Evolutionary conservation across 2,329 filamentous ascomycete species (phyloP).

Genomic region (Paracorniculantispora psalliotae): DNA sequence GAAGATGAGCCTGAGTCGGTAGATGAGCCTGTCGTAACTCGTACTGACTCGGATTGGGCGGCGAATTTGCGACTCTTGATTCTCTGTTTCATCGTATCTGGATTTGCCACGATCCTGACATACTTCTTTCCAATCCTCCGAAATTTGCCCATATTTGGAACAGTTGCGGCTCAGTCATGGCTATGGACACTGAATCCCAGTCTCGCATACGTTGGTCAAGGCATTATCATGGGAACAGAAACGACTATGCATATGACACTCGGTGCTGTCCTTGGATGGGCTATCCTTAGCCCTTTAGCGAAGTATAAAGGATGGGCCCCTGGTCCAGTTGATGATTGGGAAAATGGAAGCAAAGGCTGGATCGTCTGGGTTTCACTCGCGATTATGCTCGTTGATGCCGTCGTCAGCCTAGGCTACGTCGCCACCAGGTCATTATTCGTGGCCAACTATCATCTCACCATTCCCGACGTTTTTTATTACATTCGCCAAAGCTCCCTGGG

Average conservation of each 20-base stretch:
- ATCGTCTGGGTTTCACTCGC: conserved; percentile 95
- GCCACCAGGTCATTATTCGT: conserved; percentile 54
- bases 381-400: conserved; percentile 92
- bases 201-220: conserved; percentile 94
- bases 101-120: conserved; percentile 69
- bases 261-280: conserved; percentile 87
- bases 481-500: neutral
- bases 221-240: conserved; percentile 95
- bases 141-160: conserved; percentile 81
- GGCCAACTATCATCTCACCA: neutral
- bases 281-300: conserved; percentile 79
- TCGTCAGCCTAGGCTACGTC: conserved; percentile 82
- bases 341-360: conserved; percentile 92
- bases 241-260: conserved; percentile 95
- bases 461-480: neutral
- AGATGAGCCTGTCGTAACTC: conserved; percentile 25
- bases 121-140: conserved; percentile 87
- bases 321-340: conserved; percentile 82
- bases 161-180: conserved; percentile 70
- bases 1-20: conserved; percentile 28
- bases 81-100: conserved; percentile 54
- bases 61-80: conserved; percentile 51
- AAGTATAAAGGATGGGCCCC: conserved; percentile 86
- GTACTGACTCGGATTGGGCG: conserved; percentile 30
- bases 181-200: conserved; percentile 96